A percentile compares a stretch with the other conserved stretches of the same genome.
Evolutionary conservation across 2,329 filamentous ascomycete genomes (phyloP).

Genomic region (Thelonectria discophora): DNA sequence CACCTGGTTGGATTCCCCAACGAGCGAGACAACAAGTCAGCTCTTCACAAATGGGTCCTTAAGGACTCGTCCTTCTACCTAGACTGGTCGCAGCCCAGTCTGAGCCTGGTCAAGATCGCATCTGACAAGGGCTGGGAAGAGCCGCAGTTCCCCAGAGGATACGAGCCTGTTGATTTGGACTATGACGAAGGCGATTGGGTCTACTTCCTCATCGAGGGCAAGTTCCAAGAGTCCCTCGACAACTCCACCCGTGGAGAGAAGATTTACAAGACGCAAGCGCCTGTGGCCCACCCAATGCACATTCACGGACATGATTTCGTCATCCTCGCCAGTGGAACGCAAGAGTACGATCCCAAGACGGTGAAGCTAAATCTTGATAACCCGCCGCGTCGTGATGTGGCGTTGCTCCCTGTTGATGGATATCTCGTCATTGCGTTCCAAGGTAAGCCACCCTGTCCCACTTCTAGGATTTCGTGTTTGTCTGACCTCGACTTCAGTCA

Average conservation of each 20-base stretch:
- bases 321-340: conserved; percentile 31
- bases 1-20: conserved; percentile 15
- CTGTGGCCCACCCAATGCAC: conserved; percentile 35
- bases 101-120: conserved; percentile 19
- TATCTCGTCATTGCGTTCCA: conserved; percentile 20
- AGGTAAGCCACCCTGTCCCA: not conserved
- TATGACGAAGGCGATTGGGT: conserved; percentile 5
- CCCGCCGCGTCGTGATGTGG: conserved; percentile 18
- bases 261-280: conserved; percentile 7
- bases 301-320: conserved; percentile 41
- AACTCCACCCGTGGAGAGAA: conserved; percentile 2
- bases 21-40: conserved; percentile 2
- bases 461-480: not conserved
- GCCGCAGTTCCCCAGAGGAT: conserved; percentile 13
- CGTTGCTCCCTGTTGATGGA: conserved; percentile 14
- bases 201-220: conserved; percentile 17
- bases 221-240: conserved; percentile 6
- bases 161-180: conserved; percentile 11
- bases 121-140: conserved; percentile 7
- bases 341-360: conserved; percentile 23
- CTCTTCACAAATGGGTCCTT: conserved; percentile 16
- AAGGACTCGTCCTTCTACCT: conserved; percentile 15
- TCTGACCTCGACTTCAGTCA: not conserved
- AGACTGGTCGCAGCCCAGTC: conserved; percentile 12
- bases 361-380: conserved; percentile 23